Evolutionary conservation across 169 alveolate genomes (phyloP).

Genomic region (Amoebophrya sp.): DNA sequence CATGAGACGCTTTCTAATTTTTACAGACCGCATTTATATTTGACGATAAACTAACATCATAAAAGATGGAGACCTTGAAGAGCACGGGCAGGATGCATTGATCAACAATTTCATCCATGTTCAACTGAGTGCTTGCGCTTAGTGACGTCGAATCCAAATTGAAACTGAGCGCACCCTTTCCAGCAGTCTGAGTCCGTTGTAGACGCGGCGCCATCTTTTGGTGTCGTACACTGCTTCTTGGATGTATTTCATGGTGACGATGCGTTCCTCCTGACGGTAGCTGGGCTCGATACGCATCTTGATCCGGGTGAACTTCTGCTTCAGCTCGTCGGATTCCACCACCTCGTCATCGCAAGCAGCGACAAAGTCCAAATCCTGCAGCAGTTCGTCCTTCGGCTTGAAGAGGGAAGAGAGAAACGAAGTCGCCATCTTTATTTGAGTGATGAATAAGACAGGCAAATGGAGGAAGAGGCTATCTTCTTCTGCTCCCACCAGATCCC

Average conservation of each 20-base stretch:
- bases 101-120: too few relatives aligned
- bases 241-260: not conserved
- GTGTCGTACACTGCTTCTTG: not conserved
- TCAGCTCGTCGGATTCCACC: not conserved
- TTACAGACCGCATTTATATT: too few relatives aligned
- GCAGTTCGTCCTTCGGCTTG: not conserved
- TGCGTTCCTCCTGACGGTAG: not conserved
- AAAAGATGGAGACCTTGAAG: too few relatives aligned
- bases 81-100: too few relatives aligned
- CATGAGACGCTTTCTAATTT: too few relatives aligned
- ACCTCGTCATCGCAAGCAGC: not conserved
- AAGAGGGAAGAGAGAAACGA: not conserved
- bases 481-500: too few relatives aligned
- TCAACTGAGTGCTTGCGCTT: too few relatives aligned
- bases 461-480: too few relatives aligned
- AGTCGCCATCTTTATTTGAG: too few relatives aligned
- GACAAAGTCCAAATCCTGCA: not conserved
- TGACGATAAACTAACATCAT: too few relatives aligned
- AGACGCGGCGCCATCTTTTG: not conserved
- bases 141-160: too few relatives aligned
- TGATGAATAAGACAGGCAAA: too few relatives aligned
- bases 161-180: not conserved
- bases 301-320: not conserved
- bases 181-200: not conserved
- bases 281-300: not conserved